Evolutionary conservation across 2,329 filamentous ascomycete species (phyloP).

Genomic region (Aspergillus pseudotamarii): DNA sequence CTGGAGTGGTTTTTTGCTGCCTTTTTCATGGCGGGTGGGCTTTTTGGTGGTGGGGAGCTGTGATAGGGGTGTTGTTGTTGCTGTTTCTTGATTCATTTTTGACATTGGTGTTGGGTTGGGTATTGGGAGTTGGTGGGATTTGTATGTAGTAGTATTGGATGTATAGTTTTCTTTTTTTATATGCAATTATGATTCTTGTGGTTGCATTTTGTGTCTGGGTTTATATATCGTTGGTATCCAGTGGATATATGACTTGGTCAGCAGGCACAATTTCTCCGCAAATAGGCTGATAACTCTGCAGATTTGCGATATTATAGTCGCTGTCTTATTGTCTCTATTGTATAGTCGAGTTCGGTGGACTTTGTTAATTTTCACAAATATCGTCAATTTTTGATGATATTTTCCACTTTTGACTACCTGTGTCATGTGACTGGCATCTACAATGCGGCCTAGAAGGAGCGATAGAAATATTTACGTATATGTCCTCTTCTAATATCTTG

Average conservation of each 20-base stretch:
- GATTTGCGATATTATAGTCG: too few species aligned
- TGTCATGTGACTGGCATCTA: background rate
- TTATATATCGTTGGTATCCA: background rate
- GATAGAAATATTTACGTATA: background rate
- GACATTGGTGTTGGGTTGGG: background rate
- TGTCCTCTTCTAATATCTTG: background rate
- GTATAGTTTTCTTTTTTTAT: background rate
- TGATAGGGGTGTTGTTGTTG: background rate
- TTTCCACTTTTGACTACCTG: background rate
- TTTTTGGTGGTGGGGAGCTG: background rate
- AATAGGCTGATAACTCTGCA: background rate
- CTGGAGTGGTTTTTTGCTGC: slow-evolving; percentile 10
- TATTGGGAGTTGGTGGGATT: background rate
- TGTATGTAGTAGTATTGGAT: background rate
- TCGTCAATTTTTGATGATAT: background rate
- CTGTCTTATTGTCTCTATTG: background rate
- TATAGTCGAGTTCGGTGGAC: background rate
- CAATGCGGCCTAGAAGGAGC: background rate
- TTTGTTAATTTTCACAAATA: background rate
- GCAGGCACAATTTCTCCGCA: background rate
- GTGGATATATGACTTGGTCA: background rate
- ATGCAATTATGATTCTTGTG: background rate
- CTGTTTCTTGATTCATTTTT: background rate
- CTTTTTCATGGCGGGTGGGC: background rate
- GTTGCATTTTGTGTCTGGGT: background rate